Percentiles rank a stretch among this genome's conserved stretches.
These are phyloP conservation scores for Coemansia sp. DNA, from an alignment of 192 early-diverging fungal genomes.

Conservation along the genomic window DNA sequence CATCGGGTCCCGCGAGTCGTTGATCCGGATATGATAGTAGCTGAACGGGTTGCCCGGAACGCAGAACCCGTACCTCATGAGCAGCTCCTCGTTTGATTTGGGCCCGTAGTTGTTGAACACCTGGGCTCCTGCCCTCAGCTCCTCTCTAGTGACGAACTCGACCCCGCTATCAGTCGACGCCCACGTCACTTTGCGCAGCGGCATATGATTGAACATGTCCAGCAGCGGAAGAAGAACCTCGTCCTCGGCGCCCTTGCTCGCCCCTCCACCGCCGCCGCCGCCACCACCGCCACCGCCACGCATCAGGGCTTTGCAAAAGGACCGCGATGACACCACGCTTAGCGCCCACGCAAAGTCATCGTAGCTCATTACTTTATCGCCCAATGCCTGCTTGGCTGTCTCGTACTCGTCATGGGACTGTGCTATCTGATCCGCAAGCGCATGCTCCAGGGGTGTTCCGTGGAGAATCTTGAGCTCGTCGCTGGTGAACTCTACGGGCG, in stretches of 20 bases:
- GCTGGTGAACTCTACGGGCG: conserved; percentile 56
- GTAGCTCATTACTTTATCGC: conserved; percentile 31
- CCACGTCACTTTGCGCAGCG: conserved; percentile 60
- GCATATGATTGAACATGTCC: conserved; percentile 68
- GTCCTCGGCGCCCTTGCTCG: conserved; percentile 13
- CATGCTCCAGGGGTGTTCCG: conserved; percentile 58
- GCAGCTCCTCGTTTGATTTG: conserved; percentile 74
- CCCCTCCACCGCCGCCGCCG: too few relatives aligned
- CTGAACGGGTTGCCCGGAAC: conserved; percentile 59
- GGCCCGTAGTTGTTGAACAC: conserved; percentile 70
- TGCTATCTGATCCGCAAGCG: conserved; percentile 47
- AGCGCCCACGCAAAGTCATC: conserved; percentile 64
- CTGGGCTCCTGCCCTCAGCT: conserved; percentile 48
- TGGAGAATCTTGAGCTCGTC: conserved; percentile 52
- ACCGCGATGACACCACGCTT: conserved; percentile 57
- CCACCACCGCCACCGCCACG: conserved; percentile 26
- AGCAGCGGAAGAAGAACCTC: conserved; percentile 62
- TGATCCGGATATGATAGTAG: conserved; percentile 60
- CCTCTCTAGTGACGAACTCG: conserved; percentile 46
- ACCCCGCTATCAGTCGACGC: conserved; percentile 31
- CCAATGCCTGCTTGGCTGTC: background rate
- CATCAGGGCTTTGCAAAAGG: conserved; percentile 61
- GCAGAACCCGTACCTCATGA: conserved; percentile 71
- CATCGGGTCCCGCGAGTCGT: conserved; percentile 60
- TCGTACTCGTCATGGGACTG: conserved; percentile 40